Conservation (phyloP, 1,284 basidiomycete species). For the Cutaneotrichosporon spelunceum region DNA sequence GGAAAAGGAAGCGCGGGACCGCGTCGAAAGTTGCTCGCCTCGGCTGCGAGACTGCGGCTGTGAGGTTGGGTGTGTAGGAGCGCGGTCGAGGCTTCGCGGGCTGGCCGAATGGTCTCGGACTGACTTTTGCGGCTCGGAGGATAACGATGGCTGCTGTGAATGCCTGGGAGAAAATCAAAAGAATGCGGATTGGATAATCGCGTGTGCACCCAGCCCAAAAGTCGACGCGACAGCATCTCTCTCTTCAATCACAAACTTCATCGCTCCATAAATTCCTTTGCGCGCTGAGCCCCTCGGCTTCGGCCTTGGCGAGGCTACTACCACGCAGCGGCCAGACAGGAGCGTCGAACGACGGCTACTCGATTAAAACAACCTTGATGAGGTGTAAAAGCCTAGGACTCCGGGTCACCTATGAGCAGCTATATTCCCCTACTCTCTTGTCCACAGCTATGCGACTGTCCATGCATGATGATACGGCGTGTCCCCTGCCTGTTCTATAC, state of each 20-base stretch:
- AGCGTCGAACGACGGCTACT: conserved; percentile 36
- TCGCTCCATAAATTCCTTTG: conserved; percentile 36
- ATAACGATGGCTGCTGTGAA: too few relatives aligned
- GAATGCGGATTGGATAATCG: conserved; percentile 4
- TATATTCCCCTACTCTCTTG: conserved; percentile 25
- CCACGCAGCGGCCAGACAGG: conserved; percentile 41
- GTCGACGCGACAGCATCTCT: conserved; percentile 7
- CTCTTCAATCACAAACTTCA: conserved; percentile 26
- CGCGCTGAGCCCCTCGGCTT: conserved; percentile 26
- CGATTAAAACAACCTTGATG: conserved; percentile 45
- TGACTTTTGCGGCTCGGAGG: conserved; percentile 10
- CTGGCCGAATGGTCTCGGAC: background rate
- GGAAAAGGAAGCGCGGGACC: background rate
- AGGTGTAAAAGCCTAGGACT: conserved; percentile 37
- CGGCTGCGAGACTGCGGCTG: background rate
- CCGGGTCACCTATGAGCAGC: conserved; percentile 47
- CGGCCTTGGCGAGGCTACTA: conserved; percentile 18
- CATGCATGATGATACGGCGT: background rate
- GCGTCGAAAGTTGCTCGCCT: background rate
- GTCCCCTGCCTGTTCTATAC: background rate
- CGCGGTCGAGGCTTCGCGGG: background rate
- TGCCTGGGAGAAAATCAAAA: conserved; percentile 21
- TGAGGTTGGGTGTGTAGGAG: background rate
- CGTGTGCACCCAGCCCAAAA: conserved; percentile 8
- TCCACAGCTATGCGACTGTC: background rate